Percentiles rank a stretch among this genome's conserved stretches.
Evolutionary conservation across 2,329 filamentous ascomycete species (phyloP).

Genomic region (Furcasterigmium furcatum): DNA sequence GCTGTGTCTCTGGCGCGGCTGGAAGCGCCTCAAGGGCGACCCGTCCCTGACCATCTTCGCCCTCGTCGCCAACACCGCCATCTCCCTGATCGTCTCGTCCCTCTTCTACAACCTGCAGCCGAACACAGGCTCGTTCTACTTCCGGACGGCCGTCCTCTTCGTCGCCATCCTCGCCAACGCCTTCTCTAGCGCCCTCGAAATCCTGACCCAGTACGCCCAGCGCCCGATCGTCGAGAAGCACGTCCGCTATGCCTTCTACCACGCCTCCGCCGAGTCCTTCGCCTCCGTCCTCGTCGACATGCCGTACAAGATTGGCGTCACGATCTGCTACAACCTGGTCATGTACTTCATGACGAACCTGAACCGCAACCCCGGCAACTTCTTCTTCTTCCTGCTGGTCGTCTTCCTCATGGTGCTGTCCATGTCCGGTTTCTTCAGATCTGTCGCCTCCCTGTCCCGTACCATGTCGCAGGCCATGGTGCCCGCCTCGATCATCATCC

Average conservation of each 20-base stretch:
- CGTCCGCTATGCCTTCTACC: conserved; percentile 31
- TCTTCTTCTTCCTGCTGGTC: conserved; percentile 43
- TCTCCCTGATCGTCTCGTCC: conserved; percentile 48
- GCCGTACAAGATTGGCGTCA: conserved; percentile 36
- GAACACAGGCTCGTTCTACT: conserved; percentile 39
- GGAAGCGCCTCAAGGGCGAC: conserved; percentile 34
- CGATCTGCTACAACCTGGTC: conserved; percentile 38
- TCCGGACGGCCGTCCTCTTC: conserved; percentile 45
- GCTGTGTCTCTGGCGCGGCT: conserved; percentile 36
- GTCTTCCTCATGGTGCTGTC: conserved; percentile 52
- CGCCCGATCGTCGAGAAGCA: conserved; percentile 32
- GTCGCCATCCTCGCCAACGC: conserved; percentile 51
- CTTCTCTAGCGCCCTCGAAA: conserved; percentile 32
- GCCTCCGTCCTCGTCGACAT: conserved; percentile 36
- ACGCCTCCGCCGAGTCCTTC: conserved; percentile 26
- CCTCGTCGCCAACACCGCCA: conserved; percentile 38
- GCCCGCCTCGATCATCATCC: conserved; percentile 33
- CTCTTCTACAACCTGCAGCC: conserved; percentile 43
- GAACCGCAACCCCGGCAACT: conserved; percentile 36
- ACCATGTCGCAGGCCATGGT: conserved; percentile 47
- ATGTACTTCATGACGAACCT: conserved; percentile 48
- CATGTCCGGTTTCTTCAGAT: conserved; percentile 62
- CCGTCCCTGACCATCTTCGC: conserved; percentile 31
- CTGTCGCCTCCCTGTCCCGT: conserved; percentile 40
- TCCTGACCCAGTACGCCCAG: conserved; percentile 30